phyloP scores from a whole-genome alignment of 495 filamentous ascomycete species.

The Oleoguttula mirabilis region DNA sequence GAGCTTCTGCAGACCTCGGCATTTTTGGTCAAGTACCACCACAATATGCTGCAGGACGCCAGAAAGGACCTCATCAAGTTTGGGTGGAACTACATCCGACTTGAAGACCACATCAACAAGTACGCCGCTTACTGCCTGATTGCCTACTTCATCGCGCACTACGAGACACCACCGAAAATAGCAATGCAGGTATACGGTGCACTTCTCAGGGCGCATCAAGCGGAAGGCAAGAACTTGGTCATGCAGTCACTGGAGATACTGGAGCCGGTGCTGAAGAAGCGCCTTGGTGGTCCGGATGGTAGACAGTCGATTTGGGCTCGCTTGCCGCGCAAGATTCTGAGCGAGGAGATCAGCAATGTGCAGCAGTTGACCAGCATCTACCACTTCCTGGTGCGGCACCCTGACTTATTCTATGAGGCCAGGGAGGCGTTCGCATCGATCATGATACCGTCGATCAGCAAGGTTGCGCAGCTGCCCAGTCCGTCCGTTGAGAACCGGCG shows the following conservation, averaged over 20 bases:
- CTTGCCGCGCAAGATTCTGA: constrained; percentile 78
- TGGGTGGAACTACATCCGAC: constrained; percentile 92
- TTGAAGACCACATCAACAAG: constrained; percentile 98
- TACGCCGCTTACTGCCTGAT: constrained; percentile 95
- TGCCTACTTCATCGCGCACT: constrained; percentile 93
- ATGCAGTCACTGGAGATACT: constrained; percentile 90
- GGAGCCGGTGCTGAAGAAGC: constrained; percentile 82
- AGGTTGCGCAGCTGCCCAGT: constrained; percentile 73
- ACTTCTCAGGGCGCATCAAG: constrained; percentile 81
- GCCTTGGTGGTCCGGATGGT: constrained; percentile 41
- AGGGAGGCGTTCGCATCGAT: constrained; percentile 78
- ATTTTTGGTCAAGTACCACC: constrained; percentile 86
- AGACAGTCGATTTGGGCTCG: constrained; percentile 75
- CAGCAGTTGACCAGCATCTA: constrained; percentile 97
- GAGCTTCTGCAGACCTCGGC: constrained; percentile 90
- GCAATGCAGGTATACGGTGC: constrained; percentile 88
- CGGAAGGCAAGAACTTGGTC: constrained; percentile 83
- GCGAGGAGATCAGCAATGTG: constrained; percentile 91
- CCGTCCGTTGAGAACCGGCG: constrained; percentile 89
- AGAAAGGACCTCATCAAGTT: constrained; percentile 99
- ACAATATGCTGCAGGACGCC: constrained; percentile 68
- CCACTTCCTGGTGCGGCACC: constrained; percentile 85
- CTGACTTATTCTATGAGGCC: constrained; percentile 88
- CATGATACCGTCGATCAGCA: constrained; percentile 78
- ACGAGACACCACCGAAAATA: constrained; percentile 93